phyloP scores from a whole-genome alignment of 257 asterid species.

The Fraxinus anomala region DNA sequence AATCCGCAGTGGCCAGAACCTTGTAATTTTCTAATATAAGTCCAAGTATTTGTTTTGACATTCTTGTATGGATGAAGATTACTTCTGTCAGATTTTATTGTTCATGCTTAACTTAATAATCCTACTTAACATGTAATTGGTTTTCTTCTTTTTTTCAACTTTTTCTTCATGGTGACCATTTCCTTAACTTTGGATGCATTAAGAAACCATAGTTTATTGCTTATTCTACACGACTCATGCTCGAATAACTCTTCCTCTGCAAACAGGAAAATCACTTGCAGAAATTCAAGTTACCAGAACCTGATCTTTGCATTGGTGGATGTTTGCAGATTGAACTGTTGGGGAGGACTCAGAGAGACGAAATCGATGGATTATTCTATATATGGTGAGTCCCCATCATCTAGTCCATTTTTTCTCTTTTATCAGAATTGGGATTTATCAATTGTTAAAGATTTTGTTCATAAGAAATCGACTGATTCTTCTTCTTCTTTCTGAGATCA shows the following conservation, averaged over 20 bases:
- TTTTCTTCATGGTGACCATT: background rate
- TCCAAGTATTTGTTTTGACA: background rate
- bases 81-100: background rate
- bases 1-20: background rate
- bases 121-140: background rate
- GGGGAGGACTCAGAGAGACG: constrained; percentile 51
- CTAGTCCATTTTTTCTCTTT: background rate
- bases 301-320: constrained; percentile 56
- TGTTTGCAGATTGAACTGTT: constrained; percentile 50
- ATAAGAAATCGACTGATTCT: background rate
- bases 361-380: constrained; percentile 43
- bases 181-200: too few species aligned
- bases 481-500: too few species aligned
- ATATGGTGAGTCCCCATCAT: constrained; percentile 39
- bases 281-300: constrained; percentile 49
- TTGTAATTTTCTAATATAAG: background rate
- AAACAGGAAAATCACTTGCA: constrained; percentile 51
- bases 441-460: background rate
- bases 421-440: too few species aligned
- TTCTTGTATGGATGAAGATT: background rate
- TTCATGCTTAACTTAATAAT: background rate
- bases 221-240: background rate
- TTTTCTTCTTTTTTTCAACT: too few species aligned
- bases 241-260: background rate
- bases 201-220: constrained; percentile 16